These are phyloP conservation scores for Hyphodiscus hymeniophilus DNA, from an alignment of 495 filamentous ascomycete genomes.

Conservation along the genomic window DNA sequence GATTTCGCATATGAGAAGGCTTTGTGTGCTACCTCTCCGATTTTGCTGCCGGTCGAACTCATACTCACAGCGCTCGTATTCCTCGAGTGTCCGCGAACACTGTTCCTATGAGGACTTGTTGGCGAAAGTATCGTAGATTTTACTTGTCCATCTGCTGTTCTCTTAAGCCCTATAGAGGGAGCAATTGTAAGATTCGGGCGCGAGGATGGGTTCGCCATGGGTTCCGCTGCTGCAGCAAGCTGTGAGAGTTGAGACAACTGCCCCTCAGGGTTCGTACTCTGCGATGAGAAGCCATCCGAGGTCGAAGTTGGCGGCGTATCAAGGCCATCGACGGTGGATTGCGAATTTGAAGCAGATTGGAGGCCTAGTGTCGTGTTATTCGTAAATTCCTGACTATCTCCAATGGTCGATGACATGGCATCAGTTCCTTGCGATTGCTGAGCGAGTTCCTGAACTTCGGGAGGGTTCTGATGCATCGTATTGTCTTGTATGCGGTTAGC, in stretches of 20 bases:
- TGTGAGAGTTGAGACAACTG: constrained; percentile 42
- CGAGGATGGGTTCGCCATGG: constrained; percentile 27
- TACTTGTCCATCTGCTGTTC: constrained; percentile 56
- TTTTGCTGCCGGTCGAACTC: constrained; percentile 51
- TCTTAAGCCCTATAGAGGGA: constrained; percentile 38
- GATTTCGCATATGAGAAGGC: neutral
- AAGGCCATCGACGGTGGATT: constrained; percentile 17
- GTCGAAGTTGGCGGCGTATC: constrained; percentile 21
- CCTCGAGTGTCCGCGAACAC: constrained; percentile 48
- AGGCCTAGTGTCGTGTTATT: constrained; percentile 1
- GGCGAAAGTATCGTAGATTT: constrained; percentile 29
- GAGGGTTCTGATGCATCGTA: constrained; percentile 4
- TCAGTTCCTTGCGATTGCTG: neutral
- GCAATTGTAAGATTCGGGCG: constrained; percentile 11
- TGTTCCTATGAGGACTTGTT: neutral
- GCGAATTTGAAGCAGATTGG: constrained; percentile 13
- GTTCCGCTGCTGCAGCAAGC: constrained; percentile 41
- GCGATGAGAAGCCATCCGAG: constrained; percentile 22
- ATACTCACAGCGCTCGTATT: constrained; percentile 51
- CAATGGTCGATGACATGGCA: neutral
- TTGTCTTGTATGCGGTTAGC: constrained; percentile 17
- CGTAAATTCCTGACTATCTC: neutral
- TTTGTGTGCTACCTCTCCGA: constrained; percentile 61
- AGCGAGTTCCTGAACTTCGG: constrained; percentile 1
- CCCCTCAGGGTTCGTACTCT: constrained; percentile 20